A percentile compares a stretch with the other conserved stretches of the same genome.
These are phyloP conservation scores for Coelastrella sp. DNA, from an alignment of 139 green algal species.

Conservation along the genomic window DNA sequence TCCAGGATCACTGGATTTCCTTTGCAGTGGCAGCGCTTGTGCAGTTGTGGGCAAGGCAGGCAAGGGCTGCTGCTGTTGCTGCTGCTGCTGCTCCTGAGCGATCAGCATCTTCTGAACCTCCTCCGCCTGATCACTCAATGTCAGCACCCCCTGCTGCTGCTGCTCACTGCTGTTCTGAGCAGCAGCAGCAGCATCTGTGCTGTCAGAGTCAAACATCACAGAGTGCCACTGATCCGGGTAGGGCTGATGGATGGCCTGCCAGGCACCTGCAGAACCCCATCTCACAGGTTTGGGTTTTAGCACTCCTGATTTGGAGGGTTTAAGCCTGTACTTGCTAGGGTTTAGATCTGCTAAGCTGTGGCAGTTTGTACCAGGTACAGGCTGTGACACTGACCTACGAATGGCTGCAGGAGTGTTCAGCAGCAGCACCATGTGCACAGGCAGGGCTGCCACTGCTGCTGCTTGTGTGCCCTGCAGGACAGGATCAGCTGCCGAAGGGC, in stretches of 20 bases:
- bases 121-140: not conserved
- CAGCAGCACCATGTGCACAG: not conserved
- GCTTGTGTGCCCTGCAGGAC: not conserved
- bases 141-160: not conserved
- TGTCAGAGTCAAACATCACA: not conserved
- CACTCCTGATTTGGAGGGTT: not conserved
- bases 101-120: not conserved
- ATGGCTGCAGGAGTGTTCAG: not conserved
- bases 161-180: not conserved
- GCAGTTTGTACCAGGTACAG: not conserved
- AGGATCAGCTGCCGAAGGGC: not conserved
- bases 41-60: no score
- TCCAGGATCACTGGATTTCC: no score
- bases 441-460: not conserved
- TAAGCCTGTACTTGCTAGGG: not conserved
- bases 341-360: not conserved
- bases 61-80: not conserved
- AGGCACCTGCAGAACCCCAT: not conserved
- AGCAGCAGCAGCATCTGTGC: not conserved
- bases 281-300: not conserved
- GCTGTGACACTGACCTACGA: not conserved
- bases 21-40: no score
- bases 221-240: not conserved
- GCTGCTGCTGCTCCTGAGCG: not conserved
- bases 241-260: not conserved